Base-by-base conservation (phyloP, 169 alveolate species). In the Plasmodium gaboni region DNA sequence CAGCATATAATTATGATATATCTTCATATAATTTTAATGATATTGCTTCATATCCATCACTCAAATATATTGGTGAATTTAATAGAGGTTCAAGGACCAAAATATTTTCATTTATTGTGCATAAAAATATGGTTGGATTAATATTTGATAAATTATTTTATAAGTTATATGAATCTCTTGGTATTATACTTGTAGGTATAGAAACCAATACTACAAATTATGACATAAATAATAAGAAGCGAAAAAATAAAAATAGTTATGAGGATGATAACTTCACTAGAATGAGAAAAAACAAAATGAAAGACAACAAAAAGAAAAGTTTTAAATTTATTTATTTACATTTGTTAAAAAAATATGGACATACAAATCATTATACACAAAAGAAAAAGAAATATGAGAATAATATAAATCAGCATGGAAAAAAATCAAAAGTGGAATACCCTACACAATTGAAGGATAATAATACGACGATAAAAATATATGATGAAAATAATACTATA, bases 81-180 rank as follows among this genome's bases (percentile, higher is more conserved):
- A 83, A 17, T 48, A 83, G 73, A 63, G 91, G 91, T 32, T 67
- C 91, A 46, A 53, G 48, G 59, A 38, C 80, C 12, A 83, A 83
- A 44, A 83, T 83, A 51, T 83, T 83, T 71, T 83, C 91, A 42
- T 83, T 83, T 63, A 13, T 42, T 26, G 85, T 28, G 55, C 91
- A 83, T 48, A 57, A 83, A 55, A 83, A 83, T 50, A 83, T 83
- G 91, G 57, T 83, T 55, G 91, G 91, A 44, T 60, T 83, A 42
- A 83, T 51, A 68, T 83, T 53, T 42, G 91, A 83, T 48, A 83
- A 83, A 83, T 83, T 83, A 42, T 83, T 68, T 55, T 42, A 83
- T 42, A 83, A 53, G 44, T 83, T 83, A 71, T 83, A 68, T 53
- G 68, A 44, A 26, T 83, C 91, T 2, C 83, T 83, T 26, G 91